Percentiles rank a stretch among this genome's conserved stretches.
Conservation (phyloP, 2,329 filamentous ascomycete genomes). For the Cryphonectria parasitica region DNA sequence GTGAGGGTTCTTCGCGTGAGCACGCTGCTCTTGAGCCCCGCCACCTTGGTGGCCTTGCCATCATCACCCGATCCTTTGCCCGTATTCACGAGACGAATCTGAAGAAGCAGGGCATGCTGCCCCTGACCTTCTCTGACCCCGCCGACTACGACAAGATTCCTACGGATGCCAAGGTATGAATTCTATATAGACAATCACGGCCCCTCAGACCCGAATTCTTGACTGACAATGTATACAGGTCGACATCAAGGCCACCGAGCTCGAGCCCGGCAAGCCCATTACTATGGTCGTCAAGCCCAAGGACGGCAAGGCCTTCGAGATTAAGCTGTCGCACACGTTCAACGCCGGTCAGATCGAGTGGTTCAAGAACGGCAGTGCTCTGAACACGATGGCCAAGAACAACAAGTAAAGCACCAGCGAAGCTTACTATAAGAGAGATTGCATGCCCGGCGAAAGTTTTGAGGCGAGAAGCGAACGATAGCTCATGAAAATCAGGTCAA, state of each 20-base stretch:
- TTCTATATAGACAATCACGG: not conserved
- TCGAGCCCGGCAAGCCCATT: conserved; percentile 90
- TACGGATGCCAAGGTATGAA: conserved; percentile 77
- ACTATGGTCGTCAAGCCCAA: conserved; percentile 92
- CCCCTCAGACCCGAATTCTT: not conserved
- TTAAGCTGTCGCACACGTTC: conserved; percentile 92
- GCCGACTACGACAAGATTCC: conserved; percentile 98
- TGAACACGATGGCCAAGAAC: conserved; percentile 97
- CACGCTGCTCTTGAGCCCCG: conserved; percentile 97
- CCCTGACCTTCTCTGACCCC: conserved; percentile 90
- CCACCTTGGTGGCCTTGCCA: conserved; percentile 94
- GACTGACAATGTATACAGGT: conserved; percentile 48
- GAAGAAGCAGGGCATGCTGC: conserved; percentile 99
- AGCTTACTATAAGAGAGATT: conserved; percentile 4
- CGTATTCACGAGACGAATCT: conserved; percentile 99
- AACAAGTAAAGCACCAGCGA: conserved; percentile 37
- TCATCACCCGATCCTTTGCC: conserved; percentile 93
- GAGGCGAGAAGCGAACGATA: not conserved
- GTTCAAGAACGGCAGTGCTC: conserved; percentile 96
- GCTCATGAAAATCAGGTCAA: conserved; percentile 5
- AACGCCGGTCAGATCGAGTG: conserved; percentile 97
- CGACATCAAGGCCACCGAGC: conserved; percentile 84
- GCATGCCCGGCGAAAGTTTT: conserved; percentile 11
- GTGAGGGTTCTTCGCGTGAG: conserved; percentile 96
- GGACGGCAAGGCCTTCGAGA: conserved; percentile 77